These are phyloP conservation scores for Theobroma cacao DNA, from an alignment of 345 rosid species.

Conservation along the genomic window DNA sequence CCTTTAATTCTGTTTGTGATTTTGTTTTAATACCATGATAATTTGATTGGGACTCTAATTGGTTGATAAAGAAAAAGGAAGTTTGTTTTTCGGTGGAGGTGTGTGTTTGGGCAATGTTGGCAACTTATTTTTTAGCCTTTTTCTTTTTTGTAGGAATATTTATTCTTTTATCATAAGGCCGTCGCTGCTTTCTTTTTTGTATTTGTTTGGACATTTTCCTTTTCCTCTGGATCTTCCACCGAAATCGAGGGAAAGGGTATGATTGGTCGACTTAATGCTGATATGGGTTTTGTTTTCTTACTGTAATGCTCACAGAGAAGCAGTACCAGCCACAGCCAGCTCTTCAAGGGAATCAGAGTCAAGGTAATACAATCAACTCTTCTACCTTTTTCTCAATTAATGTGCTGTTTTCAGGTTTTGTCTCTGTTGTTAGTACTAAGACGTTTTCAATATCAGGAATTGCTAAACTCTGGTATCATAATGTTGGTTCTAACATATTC, in stretches of 20 bases:
- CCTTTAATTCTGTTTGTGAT: neutral
- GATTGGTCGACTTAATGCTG: neutral
- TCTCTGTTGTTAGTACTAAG: neutral
- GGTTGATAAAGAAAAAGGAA: neutral
- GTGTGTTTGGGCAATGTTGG: constrained; percentile 1
- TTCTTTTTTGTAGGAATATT: neutral
- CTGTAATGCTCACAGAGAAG: constrained; percentile 33
- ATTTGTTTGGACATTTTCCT: neutral
- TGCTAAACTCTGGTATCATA: neutral
- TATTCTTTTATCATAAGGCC: neutral
- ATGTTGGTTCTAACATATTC: neutral
- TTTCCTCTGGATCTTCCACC: neutral
- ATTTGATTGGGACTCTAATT: neutral
- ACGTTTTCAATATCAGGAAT: neutral
- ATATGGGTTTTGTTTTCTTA: neutral
- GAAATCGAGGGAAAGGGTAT: neutral
- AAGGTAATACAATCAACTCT: constrained; percentile 42
- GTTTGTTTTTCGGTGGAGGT: neutral
- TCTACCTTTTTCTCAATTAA: neutral
- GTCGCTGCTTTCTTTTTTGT: neutral
- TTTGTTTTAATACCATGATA: neutral
- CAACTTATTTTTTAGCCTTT: neutral
- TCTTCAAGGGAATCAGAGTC: constrained; percentile 35
- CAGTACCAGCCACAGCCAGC: constrained; percentile 44
- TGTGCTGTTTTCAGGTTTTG: neutral